phyloP scores from a whole-genome alignment of 805 yeast genomes.

The Teunomyces pallodes region DNA sequence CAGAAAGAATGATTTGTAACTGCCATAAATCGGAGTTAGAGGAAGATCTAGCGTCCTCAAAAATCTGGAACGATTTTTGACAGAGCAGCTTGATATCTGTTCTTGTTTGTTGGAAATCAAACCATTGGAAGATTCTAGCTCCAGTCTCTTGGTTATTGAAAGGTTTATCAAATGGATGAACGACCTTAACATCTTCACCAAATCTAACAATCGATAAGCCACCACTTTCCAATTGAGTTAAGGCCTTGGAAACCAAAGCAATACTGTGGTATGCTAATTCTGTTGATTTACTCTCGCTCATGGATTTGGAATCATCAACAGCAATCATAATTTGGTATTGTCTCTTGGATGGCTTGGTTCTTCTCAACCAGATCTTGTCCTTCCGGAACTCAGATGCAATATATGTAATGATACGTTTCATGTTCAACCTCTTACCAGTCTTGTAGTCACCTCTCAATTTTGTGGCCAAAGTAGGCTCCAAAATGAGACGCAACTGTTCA shows the following conservation, averaged over 20 bases:
- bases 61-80: constrained; percentile 66
- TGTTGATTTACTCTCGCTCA: constrained; percentile 90
- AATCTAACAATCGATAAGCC: constrained; percentile 86
- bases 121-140: constrained; percentile 78
- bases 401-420: constrained; percentile 96
- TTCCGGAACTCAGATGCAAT: constrained; percentile 97
- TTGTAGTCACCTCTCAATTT: constrained; percentile 93
- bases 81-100: constrained; percentile 82
- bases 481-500: constrained; percentile 87
- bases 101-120: constrained; percentile 82
- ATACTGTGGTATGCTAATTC: constrained; percentile 92
- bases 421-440: constrained; percentile 93
- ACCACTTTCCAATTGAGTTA: constrained; percentile 92
- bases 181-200: constrained; percentile 79
- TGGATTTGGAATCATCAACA: constrained; percentile 94
- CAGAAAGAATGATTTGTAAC: constrained; percentile 86
- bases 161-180: constrained; percentile 86
- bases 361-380: constrained; percentile 96
- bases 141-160: constrained; percentile 79
- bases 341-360: constrained; percentile 96
- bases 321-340: constrained; percentile 97
- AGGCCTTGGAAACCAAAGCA: constrained; percentile 89
- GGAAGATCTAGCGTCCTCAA: constrained; percentile 54
- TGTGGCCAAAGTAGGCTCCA: constrained; percentile 96
- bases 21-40: constrained; percentile 77